These are phyloP conservation scores for Colletotrichum spinosum DNA, from an alignment of 2,329 filamentous ascomycete species.

Conservation along the genomic window DNA sequence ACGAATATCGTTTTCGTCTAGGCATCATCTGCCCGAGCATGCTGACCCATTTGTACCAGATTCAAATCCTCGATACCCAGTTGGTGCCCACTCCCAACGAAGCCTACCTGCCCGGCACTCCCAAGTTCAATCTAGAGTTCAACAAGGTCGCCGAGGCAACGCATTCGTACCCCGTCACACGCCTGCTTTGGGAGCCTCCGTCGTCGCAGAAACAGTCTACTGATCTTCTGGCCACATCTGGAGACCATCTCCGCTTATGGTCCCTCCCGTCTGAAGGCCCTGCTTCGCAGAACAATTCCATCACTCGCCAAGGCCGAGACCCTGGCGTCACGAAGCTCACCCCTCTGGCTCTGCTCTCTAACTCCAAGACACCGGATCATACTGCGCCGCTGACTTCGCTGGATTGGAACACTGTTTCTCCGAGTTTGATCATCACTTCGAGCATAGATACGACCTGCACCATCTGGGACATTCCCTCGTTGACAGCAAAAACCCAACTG, in stretches of 20 bases:
- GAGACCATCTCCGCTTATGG: slow-evolving; percentile 94
- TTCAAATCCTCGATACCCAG: slow-evolving; percentile 95
- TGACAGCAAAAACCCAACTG: slow-evolving; percentile 97
- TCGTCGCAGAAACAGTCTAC: slow-evolving; percentile 96
- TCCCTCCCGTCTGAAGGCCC: slow-evolving; percentile 81
- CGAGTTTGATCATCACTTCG: slow-evolving; percentile 97
- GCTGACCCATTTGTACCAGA: slow-evolving; percentile 63
- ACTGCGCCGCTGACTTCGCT: slow-evolving; percentile 95
- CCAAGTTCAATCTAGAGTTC: slow-evolving; percentile 87
- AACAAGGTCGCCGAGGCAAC: slow-evolving; percentile 95
- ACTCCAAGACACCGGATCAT: slow-evolving; percentile 98
- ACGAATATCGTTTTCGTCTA: slow-evolving; percentile 46
- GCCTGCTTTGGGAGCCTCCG: slow-evolving; percentile 94
- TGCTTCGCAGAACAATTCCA: slow-evolving; percentile 71
- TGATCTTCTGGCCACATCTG: slow-evolving; percentile 93
- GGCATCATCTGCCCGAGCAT: neutral
- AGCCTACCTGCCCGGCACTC: slow-evolving; percentile 75
- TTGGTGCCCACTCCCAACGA: slow-evolving; percentile 77
- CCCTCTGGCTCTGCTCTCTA: slow-evolving; percentile 91
- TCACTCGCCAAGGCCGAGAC: slow-evolving; percentile 70
- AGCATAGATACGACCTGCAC: slow-evolving; percentile 99
- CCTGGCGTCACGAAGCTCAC: slow-evolving; percentile 82
- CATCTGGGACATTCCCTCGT: slow-evolving; percentile 98
- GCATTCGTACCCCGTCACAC: slow-evolving; percentile 96
- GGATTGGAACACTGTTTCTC: slow-evolving; percentile 98